Evolutionary conservation across 805 yeast genomes (phyloP), one percentile per base, ranked within the genome.

Genomic region (Hemisphaericaspora nanyangensis): DNA sequence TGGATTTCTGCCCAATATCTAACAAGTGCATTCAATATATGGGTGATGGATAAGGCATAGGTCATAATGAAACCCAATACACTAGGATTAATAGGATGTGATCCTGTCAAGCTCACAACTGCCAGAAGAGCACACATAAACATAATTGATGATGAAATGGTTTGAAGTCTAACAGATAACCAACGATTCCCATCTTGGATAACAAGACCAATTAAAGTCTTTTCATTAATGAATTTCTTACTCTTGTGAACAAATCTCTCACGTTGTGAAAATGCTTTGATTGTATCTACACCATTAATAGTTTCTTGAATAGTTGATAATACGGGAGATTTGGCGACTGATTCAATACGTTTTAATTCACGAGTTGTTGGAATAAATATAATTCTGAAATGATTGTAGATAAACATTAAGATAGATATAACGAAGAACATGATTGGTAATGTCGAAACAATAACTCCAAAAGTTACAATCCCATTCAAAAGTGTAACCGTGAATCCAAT

Each of bases 11-110:
- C 61, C 61, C 65, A 61, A 30, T 46, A 45, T 40, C 67, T 50
- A 17, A 64, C 56, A 29, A 65, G 52, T 5, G 56, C 55, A 39
- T 62, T 56, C 40, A 66, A 54, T 7, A 56, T 47, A 25, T 44
- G 40, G 5, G 70, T 62, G 28, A 63, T 54, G 20, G 54, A 54
- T 40, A 66, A 52, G 4, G 65, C 58, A 41, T 63, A 58, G 7
- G 61, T 56, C 67, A 66, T 60, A 17, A 63, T 48, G 47, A 66
- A 64, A 29, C 72, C 72, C 18, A 62, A 56, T 46, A 61, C 46
- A 29, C 63, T 64, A 7, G 69, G 62, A 37, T 52, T 54, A 13
- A 65, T 47, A 7, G 54, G 54, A 19, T 36, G 46, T 3, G 34
- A 38, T 5, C 56, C 52, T 19, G 49, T 51, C 28, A 61, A 49